Base-by-base conservation (phyloP, 306 rosid genomes). In the Medicago lupulina region DNA sequence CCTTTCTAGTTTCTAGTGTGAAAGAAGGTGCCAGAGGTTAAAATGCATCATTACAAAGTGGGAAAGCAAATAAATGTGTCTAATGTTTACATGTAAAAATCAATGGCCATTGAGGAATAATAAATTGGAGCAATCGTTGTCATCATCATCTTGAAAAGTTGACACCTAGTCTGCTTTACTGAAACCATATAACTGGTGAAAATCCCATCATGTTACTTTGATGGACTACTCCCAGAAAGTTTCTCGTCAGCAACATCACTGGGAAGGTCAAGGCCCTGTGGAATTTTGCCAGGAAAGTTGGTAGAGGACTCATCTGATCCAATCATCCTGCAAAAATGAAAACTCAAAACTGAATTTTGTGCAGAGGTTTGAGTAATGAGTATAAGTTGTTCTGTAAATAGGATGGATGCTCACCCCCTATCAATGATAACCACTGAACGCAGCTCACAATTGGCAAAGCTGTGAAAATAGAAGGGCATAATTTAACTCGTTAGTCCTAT, bases 381-480 rank as follows among this genome's bases (percentile, higher is more conserved):
- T 18, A n/a, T 23, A 72, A 21, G 43, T 66, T 79, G 28, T 73
- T 85, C 17, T 39, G 54, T 43, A 21, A 71, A 58, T 64, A 68
- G 74, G 62, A 12, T 67, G 70, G 62, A 12, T 67, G 70, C 89
- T 87, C 78, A 94, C 98, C 96, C 84, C 59, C 83, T 88, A 73
- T 94, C 98, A 67, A 90, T 51, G 47, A 90, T 74, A 23, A 92
- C 87, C 86, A 92, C 62, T 19, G 98, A 94, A 44, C 96, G 98
- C 76, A 94, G 96, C 85, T 91, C 98, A 43, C 96, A 87, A 61
- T 94, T 94, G 2, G 90, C 84, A 84, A 91, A 94, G 82, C 97
- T 94, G 97, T 87, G 40, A 57, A 69, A 68, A 12, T 9, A 64
- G 7, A 55, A 10, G 36, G 25, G n/a, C 66, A 61, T 21, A 13